Conservation (phyloP, 805 yeast genomes). For the Hyphopichia homilentoma region DNA sequence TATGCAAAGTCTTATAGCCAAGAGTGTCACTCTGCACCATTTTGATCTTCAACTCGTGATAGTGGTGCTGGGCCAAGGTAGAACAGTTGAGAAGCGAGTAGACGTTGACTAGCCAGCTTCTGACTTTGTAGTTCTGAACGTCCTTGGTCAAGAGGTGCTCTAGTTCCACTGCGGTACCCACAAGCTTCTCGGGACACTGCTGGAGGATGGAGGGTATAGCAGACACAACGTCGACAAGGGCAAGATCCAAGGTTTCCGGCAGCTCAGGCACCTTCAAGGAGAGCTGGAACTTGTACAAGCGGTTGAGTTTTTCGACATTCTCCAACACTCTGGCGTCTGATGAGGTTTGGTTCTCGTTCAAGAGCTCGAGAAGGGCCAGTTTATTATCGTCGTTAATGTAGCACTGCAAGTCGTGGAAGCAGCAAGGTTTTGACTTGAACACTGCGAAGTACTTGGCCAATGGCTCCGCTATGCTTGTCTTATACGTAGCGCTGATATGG, state of each 20-base stretch:
- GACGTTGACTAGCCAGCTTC: slow-evolving; percentile 66
- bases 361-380: not conserved
- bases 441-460: slow-evolving; percentile 39
- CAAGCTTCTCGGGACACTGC: no score
- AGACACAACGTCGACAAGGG: no score
- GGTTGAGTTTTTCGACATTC: no score
- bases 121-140: slow-evolving; percentile 67
- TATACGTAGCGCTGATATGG: slow-evolving; percentile 19
- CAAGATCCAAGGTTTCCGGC: no score
- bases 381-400: slow-evolving; percentile 11
- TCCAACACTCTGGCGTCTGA: no score
- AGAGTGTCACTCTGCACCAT: slow-evolving; percentile 74
- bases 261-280: no score
- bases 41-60: slow-evolving; percentile 56
- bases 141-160: slow-evolving; percentile 55
- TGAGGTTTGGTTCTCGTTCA: no score
- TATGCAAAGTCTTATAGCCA: slow-evolving; percentile 36
- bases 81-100: slow-evolving; percentile 58
- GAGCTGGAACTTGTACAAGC: no score
- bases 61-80: slow-evolving; percentile 47
- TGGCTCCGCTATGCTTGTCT: slow-evolving; percentile 20
- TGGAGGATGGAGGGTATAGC: no score
- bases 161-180: slow-evolving; percentile 22
- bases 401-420: slow-evolving; percentile 55
- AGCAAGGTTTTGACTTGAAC: slow-evolving; percentile 59